phyloP scores from a whole-genome alignment of 2,329 filamentous ascomycete species.

The Pseudocercospora musae region DNA sequence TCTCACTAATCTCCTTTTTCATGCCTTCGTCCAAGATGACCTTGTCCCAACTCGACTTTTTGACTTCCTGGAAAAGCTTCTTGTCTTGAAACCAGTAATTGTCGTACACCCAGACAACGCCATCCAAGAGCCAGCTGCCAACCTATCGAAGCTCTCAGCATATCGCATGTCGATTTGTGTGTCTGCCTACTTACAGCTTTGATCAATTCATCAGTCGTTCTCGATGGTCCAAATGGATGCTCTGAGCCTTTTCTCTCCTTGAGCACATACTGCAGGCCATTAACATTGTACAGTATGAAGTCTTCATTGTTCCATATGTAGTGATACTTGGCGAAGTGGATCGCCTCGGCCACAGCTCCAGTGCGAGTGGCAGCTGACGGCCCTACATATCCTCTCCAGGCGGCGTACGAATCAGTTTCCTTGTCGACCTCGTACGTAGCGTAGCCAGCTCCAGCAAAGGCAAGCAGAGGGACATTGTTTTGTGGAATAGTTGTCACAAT shows the following conservation, averaged over 20 bases:
- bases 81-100: slow-evolving; percentile 41
- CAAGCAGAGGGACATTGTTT: slow-evolving; percentile 38
- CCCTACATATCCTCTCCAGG: slow-evolving; percentile 38
- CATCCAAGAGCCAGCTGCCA: slow-evolving; percentile 12
- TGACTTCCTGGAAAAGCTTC: slow-evolving; percentile 39
- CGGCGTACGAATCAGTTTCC: slow-evolving; percentile 37
- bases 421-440: slow-evolving; percentile 40
- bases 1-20: slow-evolving; percentile 42
- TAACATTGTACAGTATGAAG: slow-evolving; percentile 41
- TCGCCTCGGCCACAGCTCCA: slow-evolving; percentile 38
- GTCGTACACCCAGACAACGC: slow-evolving; percentile 45
- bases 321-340: slow-evolving; percentile 41
- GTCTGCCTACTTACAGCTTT: slow-evolving; percentile 33
- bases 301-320: slow-evolving; percentile 39
- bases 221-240: slow-evolving; percentile 35
- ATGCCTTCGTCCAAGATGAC: slow-evolving; percentile 46
- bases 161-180: background rate
- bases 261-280: slow-evolving; percentile 40
- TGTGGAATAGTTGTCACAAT: slow-evolving; percentile 40
- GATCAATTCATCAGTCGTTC: slow-evolving; percentile 39
- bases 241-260: slow-evolving; percentile 38
- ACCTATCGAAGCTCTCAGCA: slow-evolving; percentile 30
- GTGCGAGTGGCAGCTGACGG: slow-evolving; percentile 30
- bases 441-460: slow-evolving; percentile 43
- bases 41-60: slow-evolving; percentile 45